These are phyloP conservation scores for Coccinonectria pachysandricola DNA, from an alignment of 2,329 filamentous ascomycete species.

Conservation along the genomic window DNA sequence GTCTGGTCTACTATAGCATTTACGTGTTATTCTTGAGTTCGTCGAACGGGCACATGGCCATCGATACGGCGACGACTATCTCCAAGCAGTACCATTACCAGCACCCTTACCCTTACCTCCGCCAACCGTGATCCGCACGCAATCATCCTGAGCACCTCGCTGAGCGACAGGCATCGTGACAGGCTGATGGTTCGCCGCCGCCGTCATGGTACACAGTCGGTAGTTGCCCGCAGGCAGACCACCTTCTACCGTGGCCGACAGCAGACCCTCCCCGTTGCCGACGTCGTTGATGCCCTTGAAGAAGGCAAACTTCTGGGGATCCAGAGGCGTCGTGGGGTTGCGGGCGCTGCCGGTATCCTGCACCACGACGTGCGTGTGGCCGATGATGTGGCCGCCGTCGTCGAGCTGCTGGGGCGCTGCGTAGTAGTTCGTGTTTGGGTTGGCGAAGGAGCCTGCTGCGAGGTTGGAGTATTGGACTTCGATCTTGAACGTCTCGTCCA, in stretches of 20 bases:
- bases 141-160: slow-evolving; percentile 57
- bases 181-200: slow-evolving; percentile 56
- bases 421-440: slow-evolving; percentile 51
- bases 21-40: too few relatives aligned
- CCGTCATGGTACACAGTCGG: slow-evolving; percentile 53
- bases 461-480: slow-evolving; percentile 43
- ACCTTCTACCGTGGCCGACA: slow-evolving; percentile 42
- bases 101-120: too few relatives aligned
- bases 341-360: slow-evolving; percentile 42
- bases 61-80: too few relatives aligned
- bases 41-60: too few relatives aligned
- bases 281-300: slow-evolving; percentile 59
- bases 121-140: slow-evolving; percentile 48
- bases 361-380: slow-evolving; percentile 50
- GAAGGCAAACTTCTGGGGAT: slow-evolving; percentile 46
- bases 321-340: slow-evolving; percentile 41
- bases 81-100: too few relatives aligned
- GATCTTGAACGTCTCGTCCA: slow-evolving; percentile 41
- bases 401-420: slow-evolving; percentile 45
- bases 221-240: slow-evolving; percentile 54
- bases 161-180: slow-evolving; percentile 58
- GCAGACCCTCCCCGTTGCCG: slow-evolving; percentile 43
- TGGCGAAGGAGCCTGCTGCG: slow-evolving; percentile 48
- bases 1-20: too few relatives aligned
- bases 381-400: slow-evolving; percentile 39